A percentile compares a stretch with the other conserved stretches of the same genome.
phyloP scores from a whole-genome alignment of 306 rosid species.

The Rosa rugosa region DNA sequence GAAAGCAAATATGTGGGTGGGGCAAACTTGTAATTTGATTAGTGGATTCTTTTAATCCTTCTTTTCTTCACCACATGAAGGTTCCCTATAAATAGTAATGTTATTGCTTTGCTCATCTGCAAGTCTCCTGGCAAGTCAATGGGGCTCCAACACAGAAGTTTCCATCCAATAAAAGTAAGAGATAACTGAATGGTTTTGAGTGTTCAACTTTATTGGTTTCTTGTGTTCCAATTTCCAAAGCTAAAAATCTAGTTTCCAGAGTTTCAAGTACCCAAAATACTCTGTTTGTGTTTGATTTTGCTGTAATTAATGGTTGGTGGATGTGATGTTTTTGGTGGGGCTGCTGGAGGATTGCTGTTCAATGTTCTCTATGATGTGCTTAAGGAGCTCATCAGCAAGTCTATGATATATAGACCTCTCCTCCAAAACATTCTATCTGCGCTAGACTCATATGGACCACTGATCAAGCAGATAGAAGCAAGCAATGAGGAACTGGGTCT shows the following conservation, averaged over 20 bases:
- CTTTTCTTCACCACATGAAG: neutral
- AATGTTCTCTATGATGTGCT: neutral
- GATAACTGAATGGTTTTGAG: neutral
- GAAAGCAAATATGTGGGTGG: neutral
- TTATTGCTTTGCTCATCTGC: neutral
- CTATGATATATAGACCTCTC: neutral
- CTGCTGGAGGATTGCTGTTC: neutral
- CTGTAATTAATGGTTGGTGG: neutral
- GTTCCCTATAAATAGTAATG: neutral
- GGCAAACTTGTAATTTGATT: no score
- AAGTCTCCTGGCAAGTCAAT: neutral
- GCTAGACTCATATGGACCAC: neutral
- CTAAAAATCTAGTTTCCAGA: neutral
- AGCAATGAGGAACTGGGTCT: neutral
- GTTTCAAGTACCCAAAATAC: neutral
- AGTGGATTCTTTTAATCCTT: no score
- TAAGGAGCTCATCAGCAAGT: neutral
- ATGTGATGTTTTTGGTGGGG: neutral
- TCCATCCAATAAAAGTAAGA: neutral
- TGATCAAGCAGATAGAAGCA: slow-evolving; percentile 8
- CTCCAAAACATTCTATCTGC: neutral
- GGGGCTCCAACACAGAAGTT: neutral
- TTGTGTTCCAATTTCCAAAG: neutral
- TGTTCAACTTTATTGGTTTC: neutral
- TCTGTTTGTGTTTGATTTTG: neutral